Evolutionary conservation across 257 asterid species (phyloP), one percentile per base, ranked within the genome.

Genomic region (Perilla frutescens): DNA sequence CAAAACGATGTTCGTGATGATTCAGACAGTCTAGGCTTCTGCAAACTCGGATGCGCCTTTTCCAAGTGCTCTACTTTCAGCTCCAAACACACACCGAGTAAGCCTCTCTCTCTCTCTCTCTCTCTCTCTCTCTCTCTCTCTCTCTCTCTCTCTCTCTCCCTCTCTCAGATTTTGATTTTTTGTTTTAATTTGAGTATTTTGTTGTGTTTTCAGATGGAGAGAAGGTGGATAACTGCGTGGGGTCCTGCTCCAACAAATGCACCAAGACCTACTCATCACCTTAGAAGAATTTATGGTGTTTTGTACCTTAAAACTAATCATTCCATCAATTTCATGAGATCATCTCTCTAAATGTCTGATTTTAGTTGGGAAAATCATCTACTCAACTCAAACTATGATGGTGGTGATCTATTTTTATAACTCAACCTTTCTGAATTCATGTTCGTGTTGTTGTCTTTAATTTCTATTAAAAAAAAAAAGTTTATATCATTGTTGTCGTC

Each of bases 31-130:
- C 82, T 79, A 1, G 88, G 80, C 32, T 91, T 89, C 84, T 93
- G 98, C 89, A 88, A 88, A 73, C 92, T 93, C 0, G 97, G 98
- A 11, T 91, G 98, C 66, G 97, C 98, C 62, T 83, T 89, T 62
- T 84, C 97, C 56, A 82, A 50, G 70, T 93, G 98, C 88, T 91
- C 96, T 40, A 9, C 58, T 62, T 67, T 91, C 48, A 93, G 93
- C 89, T 70, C 91, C 39, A 85, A 77, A 74, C 84, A 47, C 66
- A 80, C 80, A 8, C 97, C 97, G 10, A 88, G 98, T 93, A 82
- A 87, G n/a, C n/a, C 75, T 50, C 36, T 59, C 45, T 32, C 59
- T 65, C 65, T 48, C 71, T 44, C 39, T 10, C 72, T 43, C 47
- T 14, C 40, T 14, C 75, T 50, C 36, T 59, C 45, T 32, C 59